A percentile compares a stretch with the other conserved stretches of the same genome.
Evolutionary conservation across 139 green algal species (phyloP).

Genomic region (Coelastrella sp.): DNA sequence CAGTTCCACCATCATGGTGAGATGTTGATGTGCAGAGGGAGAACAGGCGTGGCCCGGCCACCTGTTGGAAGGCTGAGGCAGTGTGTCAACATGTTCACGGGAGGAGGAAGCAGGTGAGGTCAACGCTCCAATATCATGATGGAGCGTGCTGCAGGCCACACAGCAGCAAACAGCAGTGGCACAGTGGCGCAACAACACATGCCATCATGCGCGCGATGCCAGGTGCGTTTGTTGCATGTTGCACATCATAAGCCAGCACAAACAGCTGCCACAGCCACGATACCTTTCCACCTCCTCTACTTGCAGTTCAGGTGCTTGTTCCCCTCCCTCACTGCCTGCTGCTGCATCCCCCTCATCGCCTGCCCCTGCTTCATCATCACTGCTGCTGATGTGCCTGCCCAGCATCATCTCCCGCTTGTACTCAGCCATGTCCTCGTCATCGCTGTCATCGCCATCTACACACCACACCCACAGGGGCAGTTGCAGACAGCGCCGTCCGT

Average conservation of each 20-base stretch:
- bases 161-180: too few relatives aligned
- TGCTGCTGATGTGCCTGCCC: not conserved
- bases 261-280: not conserved
- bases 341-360: not conserved
- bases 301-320: slow-evolving; percentile 7
- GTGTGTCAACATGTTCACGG: not conserved
- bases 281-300: slow-evolving; percentile 36
- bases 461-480: too few relatives aligned
- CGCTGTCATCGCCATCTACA: not conserved
- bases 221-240: too few relatives aligned
- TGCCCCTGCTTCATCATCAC: not conserved
- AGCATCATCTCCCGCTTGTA: not conserved
- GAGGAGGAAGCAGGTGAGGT: not conserved
- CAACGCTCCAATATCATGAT: too few relatives aligned
- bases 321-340: slow-evolving; percentile 17
- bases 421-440: not conserved
- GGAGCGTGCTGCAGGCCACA: too few relatives aligned
- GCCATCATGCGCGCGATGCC: too few relatives aligned
- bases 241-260: too few relatives aligned
- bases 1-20: not conserved
- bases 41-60: not conserved
- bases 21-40: not conserved
- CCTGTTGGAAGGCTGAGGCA: not conserved
- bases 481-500: too few relatives aligned
- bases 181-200: too few relatives aligned